Evolutionary conservation across 805 yeast species (phyloP).

Genomic region (Tanozyma kutaoensis): DNA sequence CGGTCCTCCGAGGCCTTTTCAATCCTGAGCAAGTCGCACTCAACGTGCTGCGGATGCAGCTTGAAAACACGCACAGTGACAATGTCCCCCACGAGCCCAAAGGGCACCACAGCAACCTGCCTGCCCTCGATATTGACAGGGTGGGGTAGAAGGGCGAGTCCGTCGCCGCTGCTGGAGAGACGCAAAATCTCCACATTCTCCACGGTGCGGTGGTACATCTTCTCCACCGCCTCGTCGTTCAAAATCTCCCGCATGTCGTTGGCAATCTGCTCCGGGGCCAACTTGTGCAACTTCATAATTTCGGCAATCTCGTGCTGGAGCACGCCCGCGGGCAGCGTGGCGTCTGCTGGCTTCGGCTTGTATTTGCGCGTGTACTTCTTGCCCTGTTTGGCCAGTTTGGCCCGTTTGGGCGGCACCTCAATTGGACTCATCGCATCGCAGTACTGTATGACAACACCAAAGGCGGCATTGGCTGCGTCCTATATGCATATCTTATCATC

Average conservation of each 20-base stretch:
- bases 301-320: conserved; percentile 60
- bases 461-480: too few species aligned
- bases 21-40: conserved; percentile 56
- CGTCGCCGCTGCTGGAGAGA: conserved; percentile 77
- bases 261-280: conserved; percentile 26
- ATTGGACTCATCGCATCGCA: too few species aligned
- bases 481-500: too few species aligned
- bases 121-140: conserved; percentile 31
- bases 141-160: conserved; percentile 55
- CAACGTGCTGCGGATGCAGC: conserved; percentile 63
- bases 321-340: conserved; percentile 73
- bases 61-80: conserved; percentile 62
- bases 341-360: conserved; percentile 51
- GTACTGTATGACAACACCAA: too few species aligned
- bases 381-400: background rate
- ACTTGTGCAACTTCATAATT: conserved; percentile 27
- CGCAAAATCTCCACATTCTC: conserved; percentile 41
- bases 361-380: conserved; percentile 32
- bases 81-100: conserved; percentile 76
- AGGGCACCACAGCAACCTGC: conserved; percentile 73
- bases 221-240: conserved; percentile 37
- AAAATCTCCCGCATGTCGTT: conserved; percentile 59
- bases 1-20: conserved; percentile 17
- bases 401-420: too few species aligned
- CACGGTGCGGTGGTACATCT: conserved; percentile 45